phyloP scores from a whole-genome alignment of 768 basidiomycete genomes.

The Bullera alba region DNA sequence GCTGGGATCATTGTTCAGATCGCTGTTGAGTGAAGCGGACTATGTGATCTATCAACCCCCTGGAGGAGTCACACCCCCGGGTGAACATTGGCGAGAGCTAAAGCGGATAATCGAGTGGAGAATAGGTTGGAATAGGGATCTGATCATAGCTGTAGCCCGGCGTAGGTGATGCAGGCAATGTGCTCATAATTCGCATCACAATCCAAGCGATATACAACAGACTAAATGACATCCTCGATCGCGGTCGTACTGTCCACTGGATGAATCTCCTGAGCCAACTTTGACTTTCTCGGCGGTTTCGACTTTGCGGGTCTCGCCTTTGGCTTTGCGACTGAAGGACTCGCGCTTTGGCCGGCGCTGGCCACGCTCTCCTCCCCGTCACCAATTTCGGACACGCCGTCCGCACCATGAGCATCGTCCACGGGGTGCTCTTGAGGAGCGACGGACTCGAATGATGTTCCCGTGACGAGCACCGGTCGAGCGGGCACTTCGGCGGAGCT shows the following conservation, averaged over 20 bases:
- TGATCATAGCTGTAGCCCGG: constrained; percentile 75
- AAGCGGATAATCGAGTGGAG: constrained; percentile 71
- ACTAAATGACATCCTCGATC: not conserved
- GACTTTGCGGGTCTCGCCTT: constrained; percentile 1
- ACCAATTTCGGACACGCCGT: constrained; percentile 15
- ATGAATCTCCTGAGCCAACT: constrained; percentile 35
- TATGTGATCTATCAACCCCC: constrained; percentile 62
- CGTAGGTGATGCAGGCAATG: constrained; percentile 1
- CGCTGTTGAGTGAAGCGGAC: constrained; percentile 80
- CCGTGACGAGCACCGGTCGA: constrained; percentile 5
- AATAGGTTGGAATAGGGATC: constrained; percentile 75
- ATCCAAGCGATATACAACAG: not conserved
- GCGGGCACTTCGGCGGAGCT: not conserved
- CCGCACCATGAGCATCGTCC: constrained; percentile 7
- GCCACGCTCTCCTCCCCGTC: constrained; percentile 12
- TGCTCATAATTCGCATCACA: not conserved
- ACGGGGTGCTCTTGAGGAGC: constrained; percentile 1
- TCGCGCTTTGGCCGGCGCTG: not conserved
- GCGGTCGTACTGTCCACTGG: not conserved
- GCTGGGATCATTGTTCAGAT: constrained; percentile 81
- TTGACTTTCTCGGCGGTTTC: constrained; percentile 27
- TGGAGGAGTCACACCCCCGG: constrained; percentile 13
- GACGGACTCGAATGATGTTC: constrained; percentile 12
- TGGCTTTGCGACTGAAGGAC: not conserved
- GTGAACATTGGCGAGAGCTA: constrained; percentile 76